Evolutionary conservation across 495 filamentous ascomycete species (phyloP), one percentile per base, ranked within the genome.

Genomic region (Talaromyces borbonicus): DNA sequence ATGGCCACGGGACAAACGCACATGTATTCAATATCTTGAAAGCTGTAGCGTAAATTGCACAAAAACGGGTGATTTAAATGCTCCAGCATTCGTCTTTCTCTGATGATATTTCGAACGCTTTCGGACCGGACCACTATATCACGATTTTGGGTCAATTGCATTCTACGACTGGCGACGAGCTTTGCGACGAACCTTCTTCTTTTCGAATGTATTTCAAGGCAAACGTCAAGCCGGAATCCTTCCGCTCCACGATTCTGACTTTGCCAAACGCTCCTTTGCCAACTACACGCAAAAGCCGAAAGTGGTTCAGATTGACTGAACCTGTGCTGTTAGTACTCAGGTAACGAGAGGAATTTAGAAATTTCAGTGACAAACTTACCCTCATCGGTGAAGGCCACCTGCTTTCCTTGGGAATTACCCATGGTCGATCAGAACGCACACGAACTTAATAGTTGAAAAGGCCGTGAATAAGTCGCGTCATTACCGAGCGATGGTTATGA

Each of bases 21-120:
- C 92, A 98, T 82, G 66, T 98, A 98, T 60, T 98, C 92, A 54
- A 96, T 87, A 64, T 98, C 92, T 67, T 98, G 92, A 61, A 98
- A 98, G 71, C 89, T 95, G 66, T 97, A 98, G 43, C 92, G 83
- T 70, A 98, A 74, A 62, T 98, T 98, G 73, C 92, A 98, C 48
- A 98, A 83, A 67, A 98, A 97, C 24, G 90, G 85, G 59, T 98
- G 92, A 59, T 95, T 95, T 56, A 98, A 74, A 62, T 96, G 88
- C 63, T 97, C 88, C 58, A 98, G 80, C 92, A 98, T 98, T 57
- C 88, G 75, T 48, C 92, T 79, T 70, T 98, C 92, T 52, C 93
- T 81, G 54, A 98, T 94, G 50, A 98, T 97, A 59, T 98, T 98
- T 46, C 89, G 80, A 50, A 98, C 92, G 56, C 90, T 97, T 65